Percentiles rank a stretch among this genome's conserved stretches.
Evolutionary conservation across 2,329 filamentous ascomycete species (phyloP).

Genomic region (Xylariaceae sp.): DNA sequence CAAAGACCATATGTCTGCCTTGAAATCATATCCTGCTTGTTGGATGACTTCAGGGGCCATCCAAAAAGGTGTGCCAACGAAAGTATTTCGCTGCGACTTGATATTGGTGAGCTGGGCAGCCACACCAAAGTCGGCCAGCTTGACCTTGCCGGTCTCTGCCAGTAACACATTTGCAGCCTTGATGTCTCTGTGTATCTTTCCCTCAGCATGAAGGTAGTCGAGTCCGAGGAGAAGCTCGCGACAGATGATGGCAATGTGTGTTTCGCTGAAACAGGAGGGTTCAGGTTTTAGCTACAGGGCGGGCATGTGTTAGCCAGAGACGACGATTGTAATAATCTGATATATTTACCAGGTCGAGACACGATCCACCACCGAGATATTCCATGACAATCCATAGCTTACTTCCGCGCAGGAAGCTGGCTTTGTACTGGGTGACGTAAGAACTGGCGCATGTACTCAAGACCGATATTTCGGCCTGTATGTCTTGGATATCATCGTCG

Average conservation of each 20-base stretch:
- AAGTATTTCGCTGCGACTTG: slow-evolving; percentile 95
- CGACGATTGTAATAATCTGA: slow-evolving; percentile 1
- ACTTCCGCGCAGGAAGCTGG: slow-evolving; percentile 90
- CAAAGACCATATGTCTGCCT: slow-evolving; percentile 89
- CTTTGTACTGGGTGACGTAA: slow-evolving; percentile 93
- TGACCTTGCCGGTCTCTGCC: slow-evolving; percentile 86
- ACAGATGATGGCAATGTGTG: slow-evolving; percentile 90
- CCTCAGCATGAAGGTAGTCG: slow-evolving; percentile 88
- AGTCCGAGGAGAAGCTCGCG: slow-evolving; percentile 85
- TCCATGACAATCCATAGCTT: slow-evolving; percentile 99
- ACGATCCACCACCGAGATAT: slow-evolving; percentile 90
- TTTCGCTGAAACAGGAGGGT: slow-evolving; percentile 67
- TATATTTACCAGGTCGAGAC: slow-evolving; percentile 74
- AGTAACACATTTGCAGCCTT: slow-evolving; percentile 95
- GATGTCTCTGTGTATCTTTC: slow-evolving; percentile 95
- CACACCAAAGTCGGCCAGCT: slow-evolving; percentile 95
- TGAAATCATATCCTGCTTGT: slow-evolving; percentile 78
- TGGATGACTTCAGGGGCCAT: slow-evolving; percentile 95
- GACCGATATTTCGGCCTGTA: slow-evolving; percentile 94
- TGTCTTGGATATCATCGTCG: slow-evolving; percentile 97
- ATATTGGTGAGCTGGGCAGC: slow-evolving; percentile 96
- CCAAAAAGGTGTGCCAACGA: slow-evolving; percentile 96
- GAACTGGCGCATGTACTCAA: slow-evolving; percentile 92
- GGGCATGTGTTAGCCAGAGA: slow-evolving; percentile 20
- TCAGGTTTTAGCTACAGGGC: slow-evolving; percentile 76